Evolutionary conservation across 306 rosid genomes (phyloP).

Genomic region (Prinsepia uniflora): DNA sequence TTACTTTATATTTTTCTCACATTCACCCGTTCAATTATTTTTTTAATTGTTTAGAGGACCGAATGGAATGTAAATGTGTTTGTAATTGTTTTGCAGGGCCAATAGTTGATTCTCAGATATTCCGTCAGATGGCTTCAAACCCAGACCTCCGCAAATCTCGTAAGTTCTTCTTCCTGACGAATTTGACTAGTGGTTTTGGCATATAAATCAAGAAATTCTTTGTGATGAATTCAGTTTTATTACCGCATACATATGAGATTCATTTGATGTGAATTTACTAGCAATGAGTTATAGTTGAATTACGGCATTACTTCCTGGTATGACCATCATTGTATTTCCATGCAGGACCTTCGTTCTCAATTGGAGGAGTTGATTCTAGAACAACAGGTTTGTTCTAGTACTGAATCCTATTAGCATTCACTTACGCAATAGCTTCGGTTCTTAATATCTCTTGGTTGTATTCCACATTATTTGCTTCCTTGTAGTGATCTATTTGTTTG

Average conservation of each 20-base stretch:
- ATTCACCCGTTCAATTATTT: neutral
- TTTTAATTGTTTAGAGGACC: slow-evolving; percentile 4
- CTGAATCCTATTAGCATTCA: slow-evolving; percentile 16
- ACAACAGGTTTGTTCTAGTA: slow-evolving; percentile 61
- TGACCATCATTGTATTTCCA: slow-evolving; percentile 6
- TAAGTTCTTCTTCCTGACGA: slow-evolving; percentile 22
- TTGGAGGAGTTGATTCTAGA: slow-evolving; percentile 85
- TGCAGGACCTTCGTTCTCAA: slow-evolving; percentile 85
- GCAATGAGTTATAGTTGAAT: neutral
- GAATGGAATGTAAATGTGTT: neutral
- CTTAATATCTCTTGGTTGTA: neutral
- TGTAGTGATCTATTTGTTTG: neutral
- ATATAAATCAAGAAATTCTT: neutral
- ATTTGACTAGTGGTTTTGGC: neutral
- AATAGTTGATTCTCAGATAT: slow-evolving; percentile 59
- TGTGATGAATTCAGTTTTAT: neutral
- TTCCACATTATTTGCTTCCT: neutral
- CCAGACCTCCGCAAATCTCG: slow-evolving; percentile 61
- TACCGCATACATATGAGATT: neutral
- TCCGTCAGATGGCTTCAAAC: slow-evolving; percentile 88
- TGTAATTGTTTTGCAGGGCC: slow-evolving; percentile 49
- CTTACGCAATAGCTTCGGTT: too few species aligned
- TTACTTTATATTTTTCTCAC: neutral
- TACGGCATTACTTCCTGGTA: slow-evolving; percentile 7
- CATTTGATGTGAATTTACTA: neutral